A percentile compares a stretch with the other conserved stretches of the same genome.
These are phyloP conservation scores for Scheffersomyces parashehatae DNA, from an alignment of 1,139 yeast species.

Conservation along the genomic window DNA sequence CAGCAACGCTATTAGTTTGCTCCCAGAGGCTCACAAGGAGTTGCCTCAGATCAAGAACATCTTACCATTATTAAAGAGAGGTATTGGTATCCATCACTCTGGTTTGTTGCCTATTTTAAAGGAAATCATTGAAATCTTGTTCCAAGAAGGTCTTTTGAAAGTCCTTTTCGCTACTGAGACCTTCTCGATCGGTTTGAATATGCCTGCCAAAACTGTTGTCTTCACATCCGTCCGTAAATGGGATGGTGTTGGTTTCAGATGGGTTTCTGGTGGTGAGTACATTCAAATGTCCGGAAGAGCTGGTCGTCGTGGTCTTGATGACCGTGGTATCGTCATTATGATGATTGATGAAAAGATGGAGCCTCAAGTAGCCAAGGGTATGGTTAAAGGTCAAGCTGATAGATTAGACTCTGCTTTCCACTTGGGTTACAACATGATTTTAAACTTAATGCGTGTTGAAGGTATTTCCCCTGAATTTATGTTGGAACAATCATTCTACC, in stretches of 20 bases:
- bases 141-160: slow-evolving; percentile 94
- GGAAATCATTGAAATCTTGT: slow-evolving; percentile 93
- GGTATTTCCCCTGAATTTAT: slow-evolving; percentile 98
- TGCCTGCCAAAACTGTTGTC: slow-evolving; percentile 98
- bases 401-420: slow-evolving; percentile 96
- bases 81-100: slow-evolving; percentile 98
- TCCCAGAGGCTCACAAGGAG: slow-evolving; percentile 89
- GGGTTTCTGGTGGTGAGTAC: slow-evolving; percentile 99
- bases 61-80: slow-evolving; percentile 83
- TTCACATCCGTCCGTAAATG: slow-evolving; percentile 96
- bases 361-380: slow-evolving; percentile 97
- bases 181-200: slow-evolving; percentile 94
- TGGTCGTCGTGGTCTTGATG: slow-evolving; percentile 99
- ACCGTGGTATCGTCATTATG: slow-evolving; percentile 97
- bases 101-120: slow-evolving; percentile 93
- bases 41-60: slow-evolving; percentile 93
- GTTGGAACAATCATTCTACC: slow-evolving; percentile 92
- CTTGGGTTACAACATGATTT: slow-evolving; percentile 94
- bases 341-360: slow-evolving; percentile 99
- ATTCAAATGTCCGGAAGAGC: slow-evolving; percentile 99
- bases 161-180: slow-evolving; percentile 98
- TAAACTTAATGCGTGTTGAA: slow-evolving; percentile 93
- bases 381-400: slow-evolving; percentile 99
- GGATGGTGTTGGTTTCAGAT: slow-evolving; percentile 96
- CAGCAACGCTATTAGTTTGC: slow-evolving; percentile 80